phyloP scores from a whole-genome alignment of 2,329 filamentous ascomycete species.

The Stagonosporopsis chrysanthemi region DNA sequence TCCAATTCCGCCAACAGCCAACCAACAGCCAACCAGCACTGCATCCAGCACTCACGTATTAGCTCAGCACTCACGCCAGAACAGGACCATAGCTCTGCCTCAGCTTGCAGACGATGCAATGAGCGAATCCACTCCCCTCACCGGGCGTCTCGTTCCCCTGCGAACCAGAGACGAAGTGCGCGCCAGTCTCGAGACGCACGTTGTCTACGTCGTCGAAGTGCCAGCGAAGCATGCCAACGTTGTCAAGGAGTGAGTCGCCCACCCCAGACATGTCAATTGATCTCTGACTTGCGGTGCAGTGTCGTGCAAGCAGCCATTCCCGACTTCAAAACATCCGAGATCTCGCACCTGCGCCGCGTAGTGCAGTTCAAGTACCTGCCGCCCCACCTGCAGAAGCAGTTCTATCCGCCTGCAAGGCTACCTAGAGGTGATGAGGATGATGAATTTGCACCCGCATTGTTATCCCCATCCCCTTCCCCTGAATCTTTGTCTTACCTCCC shows the following conservation, averaged over 20 bases:
- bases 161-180: conserved; percentile 60
- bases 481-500: conserved; percentile 16
- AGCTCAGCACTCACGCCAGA: conserved; percentile 12
- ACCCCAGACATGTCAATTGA: conserved; percentile 19
- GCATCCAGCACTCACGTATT: neutral
- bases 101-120: conserved; percentile 33
- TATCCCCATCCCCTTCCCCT: conserved; percentile 34
- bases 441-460: conserved; percentile 35
- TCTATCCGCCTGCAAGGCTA: conserved; percentile 42
- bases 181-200: conserved; percentile 61
- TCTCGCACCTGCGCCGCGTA: conserved; percentile 74
- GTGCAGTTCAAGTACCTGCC: conserved; percentile 75
- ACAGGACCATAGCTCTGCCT: conserved; percentile 10
- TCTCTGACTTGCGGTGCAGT: conserved; percentile 44
- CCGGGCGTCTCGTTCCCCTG: conserved; percentile 48
- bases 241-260: conserved; percentile 70
- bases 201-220: conserved; percentile 74
- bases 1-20: conserved; percentile 3
- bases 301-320: conserved; percentile 56
- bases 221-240: conserved; percentile 75
- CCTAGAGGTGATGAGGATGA: conserved; percentile 46
- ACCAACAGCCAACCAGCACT: too few species aligned
- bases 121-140: conserved; percentile 29
- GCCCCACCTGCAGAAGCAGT: conserved; percentile 60
- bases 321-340: conserved; percentile 53